Evolutionary conservation across 495 filamentous ascomycete genomes (phyloP).

Genomic region (Pseudotulostoma volvatum): DNA sequence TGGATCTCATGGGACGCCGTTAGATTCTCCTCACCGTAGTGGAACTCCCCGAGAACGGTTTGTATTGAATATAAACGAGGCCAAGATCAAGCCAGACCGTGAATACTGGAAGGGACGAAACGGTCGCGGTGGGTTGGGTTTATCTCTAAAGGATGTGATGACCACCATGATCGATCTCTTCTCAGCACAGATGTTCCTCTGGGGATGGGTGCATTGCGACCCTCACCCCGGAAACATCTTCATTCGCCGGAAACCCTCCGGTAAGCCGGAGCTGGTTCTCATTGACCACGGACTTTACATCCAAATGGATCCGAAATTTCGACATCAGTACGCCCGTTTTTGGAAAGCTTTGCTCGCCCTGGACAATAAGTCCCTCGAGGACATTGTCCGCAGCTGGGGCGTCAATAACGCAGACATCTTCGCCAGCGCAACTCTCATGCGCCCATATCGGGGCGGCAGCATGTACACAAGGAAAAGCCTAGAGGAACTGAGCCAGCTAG

Average conservation of each 20-base stretch:
- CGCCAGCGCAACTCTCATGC: slow-evolving; percentile 74
- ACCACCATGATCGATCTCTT: slow-evolving; percentile 91
- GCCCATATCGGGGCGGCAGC: slow-evolving; percentile 78
- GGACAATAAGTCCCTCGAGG: slow-evolving; percentile 63
- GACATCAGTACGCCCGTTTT: slow-evolving; percentile 78
- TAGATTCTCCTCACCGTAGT: slow-evolving; percentile 35
- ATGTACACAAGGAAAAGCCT: slow-evolving; percentile 43
- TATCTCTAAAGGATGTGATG: slow-evolving; percentile 76
- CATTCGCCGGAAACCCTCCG: slow-evolving; percentile 66
- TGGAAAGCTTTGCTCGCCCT: slow-evolving; percentile 91
- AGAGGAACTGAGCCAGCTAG: slow-evolving; percentile 39
- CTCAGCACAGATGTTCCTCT: slow-evolving; percentile 91
- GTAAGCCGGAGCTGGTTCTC: slow-evolving; percentile 74
- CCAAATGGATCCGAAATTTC: slow-evolving; percentile 67
- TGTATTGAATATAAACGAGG: slow-evolving; percentile 8
- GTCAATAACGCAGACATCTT: slow-evolving; percentile 81
- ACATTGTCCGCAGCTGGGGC: slow-evolving; percentile 64
- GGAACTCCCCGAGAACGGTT: slow-evolving; percentile 26
- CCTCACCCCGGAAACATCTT: slow-evolving; percentile 97
- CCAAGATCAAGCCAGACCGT: slow-evolving; percentile 60
- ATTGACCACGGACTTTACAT: slow-evolving; percentile 97
- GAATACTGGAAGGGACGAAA: slow-evolving; percentile 58
- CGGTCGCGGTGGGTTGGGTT: slow-evolving; percentile 60
- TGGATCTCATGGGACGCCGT: slow-evolving; percentile 51
- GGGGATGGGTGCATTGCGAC: slow-evolving; percentile 86